Evolutionary conservation across 2,329 filamentous ascomycete genomes (phyloP), one percentile per base, ranked within the genome.

Genomic region (Aureobasidium leucospermi): DNA sequence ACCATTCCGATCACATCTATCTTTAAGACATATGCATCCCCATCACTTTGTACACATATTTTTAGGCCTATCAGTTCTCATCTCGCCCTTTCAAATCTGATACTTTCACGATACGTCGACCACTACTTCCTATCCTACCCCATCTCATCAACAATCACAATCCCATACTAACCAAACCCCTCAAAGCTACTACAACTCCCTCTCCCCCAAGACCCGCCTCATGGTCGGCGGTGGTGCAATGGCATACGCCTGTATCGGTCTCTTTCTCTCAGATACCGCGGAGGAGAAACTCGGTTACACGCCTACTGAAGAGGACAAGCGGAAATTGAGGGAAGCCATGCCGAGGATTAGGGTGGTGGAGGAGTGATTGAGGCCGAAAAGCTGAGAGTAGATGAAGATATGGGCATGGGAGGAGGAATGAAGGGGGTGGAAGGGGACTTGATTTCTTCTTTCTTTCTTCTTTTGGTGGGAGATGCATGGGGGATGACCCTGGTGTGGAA

Each of bases 161-260:
- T 23, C 4, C 29, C 52, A n/a, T 16, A 51, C 46, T 49, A 11
- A 55, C 36, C 4, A 23, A 2, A 2, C 6, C 3, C 5, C 16
- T 39, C 6, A 16, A 19, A 61, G 59, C 29, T 57, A 55, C 45
- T 96, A 91, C 77, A 85, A 81, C 69, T 84, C 82, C 66, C 85
- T 96, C 58, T 76, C 86, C 3, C 82, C 87, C 16, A 85, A 82
- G 65, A 87, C 88, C 28, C 87, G 88, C 60, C 75, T 89, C 43
- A 75, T 86, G 49, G 79, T 96, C 63, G 92, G 92, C 65, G 71
- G 85, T 51, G 87, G 85, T 66, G 75, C 96, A 65, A 84, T 96
- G 68, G 83, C 83, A 36, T 96, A 90, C 83, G 90, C 89, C 13
- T 76, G 78, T 42, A 76, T 84, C 42, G 92, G 90, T 15, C 79